Percentiles rank a stretch among this genome's conserved stretches.
These are phyloP conservation scores for Globisporangium mamillatum DNA, from an alignment of 352 stramenopile genomes.

Conservation along the genomic window DNA sequence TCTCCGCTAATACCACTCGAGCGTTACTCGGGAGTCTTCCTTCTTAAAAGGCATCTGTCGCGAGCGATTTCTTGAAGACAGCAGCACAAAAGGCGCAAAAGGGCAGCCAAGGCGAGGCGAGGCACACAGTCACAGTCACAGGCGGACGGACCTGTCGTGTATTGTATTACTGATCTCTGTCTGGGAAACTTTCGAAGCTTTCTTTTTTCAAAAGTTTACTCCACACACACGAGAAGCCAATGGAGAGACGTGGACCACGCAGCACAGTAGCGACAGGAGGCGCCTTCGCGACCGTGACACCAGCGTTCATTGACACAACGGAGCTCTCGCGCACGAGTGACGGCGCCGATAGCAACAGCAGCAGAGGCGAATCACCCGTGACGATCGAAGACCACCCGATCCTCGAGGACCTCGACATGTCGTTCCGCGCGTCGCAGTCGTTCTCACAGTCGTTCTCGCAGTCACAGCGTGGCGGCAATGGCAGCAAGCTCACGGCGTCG, in stretches of 20 bases:
- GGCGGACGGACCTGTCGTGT: not conserved
- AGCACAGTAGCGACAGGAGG: not conserved
- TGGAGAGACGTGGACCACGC: constrained; percentile 5
- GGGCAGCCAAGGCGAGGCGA: not conserved
- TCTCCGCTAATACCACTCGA: not conserved
- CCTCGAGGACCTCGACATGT: constrained; percentile 14
- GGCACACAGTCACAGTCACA: no score
- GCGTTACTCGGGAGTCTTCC: not conserved
- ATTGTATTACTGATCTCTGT: not conserved
- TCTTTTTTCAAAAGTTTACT: not conserved
- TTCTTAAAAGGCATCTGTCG: constrained; percentile 7
- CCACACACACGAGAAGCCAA: not conserved
- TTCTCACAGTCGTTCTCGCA: constrained; percentile 5
- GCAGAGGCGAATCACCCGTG: constrained; percentile 15
- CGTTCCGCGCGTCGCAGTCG: constrained; percentile 17
- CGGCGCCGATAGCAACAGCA: not conserved
- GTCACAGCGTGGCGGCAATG: constrained; percentile 8
- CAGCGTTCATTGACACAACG: constrained; percentile 19
- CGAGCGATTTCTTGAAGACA: constrained; percentile 1
- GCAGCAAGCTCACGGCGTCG: constrained; percentile 16
- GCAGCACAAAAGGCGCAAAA: not conserved
- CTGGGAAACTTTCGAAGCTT: not conserved
- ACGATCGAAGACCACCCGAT: constrained; percentile 15
- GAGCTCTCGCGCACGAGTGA: constrained; percentile 14
- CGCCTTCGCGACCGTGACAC: not conserved